These are phyloP conservation scores for Fusarium fracticaudum DNA, from an alignment of 2,329 filamentous ascomycete genomes.

Conservation along the genomic window DNA sequence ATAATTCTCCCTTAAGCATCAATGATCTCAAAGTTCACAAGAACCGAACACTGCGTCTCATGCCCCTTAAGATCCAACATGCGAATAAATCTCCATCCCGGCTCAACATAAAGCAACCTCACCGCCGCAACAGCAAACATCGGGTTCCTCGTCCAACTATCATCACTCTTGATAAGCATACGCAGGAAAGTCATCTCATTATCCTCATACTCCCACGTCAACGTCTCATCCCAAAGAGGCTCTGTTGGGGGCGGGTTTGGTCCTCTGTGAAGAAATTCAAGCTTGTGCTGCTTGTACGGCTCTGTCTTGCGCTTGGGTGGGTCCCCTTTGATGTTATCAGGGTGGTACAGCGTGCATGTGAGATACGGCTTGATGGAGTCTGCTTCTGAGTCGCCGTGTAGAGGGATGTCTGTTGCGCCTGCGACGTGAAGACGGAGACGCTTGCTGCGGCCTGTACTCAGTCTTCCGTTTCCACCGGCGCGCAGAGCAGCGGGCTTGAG, in stretches of 20 bases:
- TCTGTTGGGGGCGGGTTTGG: constrained; percentile 68
- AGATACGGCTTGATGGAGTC: constrained; percentile 70
- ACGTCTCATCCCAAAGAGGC: constrained; percentile 71
- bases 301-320: constrained; percentile 70
- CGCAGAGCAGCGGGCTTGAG: constrained; percentile 71
- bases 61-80: constrained; percentile 72
- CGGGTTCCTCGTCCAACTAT: constrained; percentile 69
- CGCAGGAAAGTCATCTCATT: constrained; percentile 73
- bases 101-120: constrained; percentile 64
- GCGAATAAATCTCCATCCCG: constrained; percentile 71
- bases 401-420: constrained; percentile 69
- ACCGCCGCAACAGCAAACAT: constrained; percentile 69
- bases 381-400: constrained; percentile 59
- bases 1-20: constrained; percentile 45
- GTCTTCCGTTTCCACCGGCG: constrained; percentile 60
- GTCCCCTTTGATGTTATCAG: constrained; percentile 58
- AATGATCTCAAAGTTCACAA: constrained; percentile 68
- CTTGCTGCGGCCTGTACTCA: constrained; percentile 58
- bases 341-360: constrained; percentile 71
- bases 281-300: constrained; percentile 67
- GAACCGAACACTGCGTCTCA: constrained; percentile 69
- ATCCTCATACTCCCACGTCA: constrained; percentile 76
- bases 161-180: constrained; percentile 73
- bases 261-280: constrained; percentile 64
- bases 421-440: constrained; percentile 67